Conservation (phyloP, 805 yeast species). For the Ascoidea tarda region DNA sequence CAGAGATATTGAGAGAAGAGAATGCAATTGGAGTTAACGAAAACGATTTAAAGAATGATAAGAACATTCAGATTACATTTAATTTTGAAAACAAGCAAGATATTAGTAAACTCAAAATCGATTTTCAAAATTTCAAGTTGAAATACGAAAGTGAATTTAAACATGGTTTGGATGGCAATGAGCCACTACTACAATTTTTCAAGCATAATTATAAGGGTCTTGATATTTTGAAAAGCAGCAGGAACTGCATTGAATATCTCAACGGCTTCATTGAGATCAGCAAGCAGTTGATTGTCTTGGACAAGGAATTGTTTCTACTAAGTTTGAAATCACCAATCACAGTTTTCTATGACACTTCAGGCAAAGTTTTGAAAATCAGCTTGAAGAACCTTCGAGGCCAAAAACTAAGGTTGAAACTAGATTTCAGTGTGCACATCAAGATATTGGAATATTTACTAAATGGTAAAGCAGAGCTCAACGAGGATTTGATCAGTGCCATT, state of each 20-base stretch:
- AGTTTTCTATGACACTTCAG: background rate
- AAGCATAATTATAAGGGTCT: too few species aligned
- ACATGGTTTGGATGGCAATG: background rate
- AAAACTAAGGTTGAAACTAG: too few species aligned
- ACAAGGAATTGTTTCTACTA: too few species aligned
- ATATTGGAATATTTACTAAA: too few species aligned
- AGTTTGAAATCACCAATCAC: background rate
- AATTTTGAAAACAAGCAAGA: conserved; percentile 6
- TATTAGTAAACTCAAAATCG: conserved; percentile 2
- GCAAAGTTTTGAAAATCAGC: background rate
- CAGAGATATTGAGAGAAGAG: conserved; percentile 18
- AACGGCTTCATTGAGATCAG: too few species aligned
- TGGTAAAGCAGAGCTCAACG: too few species aligned
- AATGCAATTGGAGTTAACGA: conserved; percentile 7
- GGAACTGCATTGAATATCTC: background rate
- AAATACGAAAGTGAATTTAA: background rate
- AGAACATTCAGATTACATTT: conserved; percentile 10
- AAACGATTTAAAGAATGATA: conserved; percentile 6
- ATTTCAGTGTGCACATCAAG: too few species aligned
- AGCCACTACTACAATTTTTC: too few species aligned
- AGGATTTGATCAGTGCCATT: too few species aligned
- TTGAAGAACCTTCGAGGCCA: too few species aligned
- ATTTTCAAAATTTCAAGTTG: conserved; percentile 5
- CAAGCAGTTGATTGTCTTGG: background rate
- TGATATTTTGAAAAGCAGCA: background rate